A percentile compares a stretch with the other conserved stretches of the same genome.
These are phyloP conservation scores for Pseudomonodictys pantanalensis DNA, from an alignment of 495 filamentous ascomycete genomes.

Conservation along the genomic window DNA sequence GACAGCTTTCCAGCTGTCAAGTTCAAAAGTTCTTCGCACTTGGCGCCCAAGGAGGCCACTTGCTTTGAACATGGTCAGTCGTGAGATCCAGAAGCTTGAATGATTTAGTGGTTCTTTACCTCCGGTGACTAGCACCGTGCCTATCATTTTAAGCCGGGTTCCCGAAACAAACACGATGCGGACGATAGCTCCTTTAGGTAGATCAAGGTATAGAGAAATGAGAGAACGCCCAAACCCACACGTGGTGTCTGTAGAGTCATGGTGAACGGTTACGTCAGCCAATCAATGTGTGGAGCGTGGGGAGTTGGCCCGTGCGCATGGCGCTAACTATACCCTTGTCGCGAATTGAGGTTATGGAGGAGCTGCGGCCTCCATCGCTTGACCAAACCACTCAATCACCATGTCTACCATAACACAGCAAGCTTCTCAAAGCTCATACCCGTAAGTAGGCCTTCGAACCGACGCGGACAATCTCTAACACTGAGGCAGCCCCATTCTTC, in stretches of 20 bases:
- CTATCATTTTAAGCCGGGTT: constrained; percentile 44
- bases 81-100: not conserved
- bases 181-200: too few relatives aligned
- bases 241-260: too few relatives aligned
- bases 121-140: constrained; percentile 75
- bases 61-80: constrained; percentile 17
- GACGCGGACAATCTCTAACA: not conserved
- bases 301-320: too few relatives aligned
- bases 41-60: constrained; percentile 75
- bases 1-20: constrained; percentile 67
- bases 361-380: too few relatives aligned
- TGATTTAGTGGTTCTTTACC: constrained; percentile 50
- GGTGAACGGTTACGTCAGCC: too few relatives aligned
- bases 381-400: not conserved
- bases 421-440: constrained; percentile 37
- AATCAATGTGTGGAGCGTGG: too few relatives aligned
- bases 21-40: constrained; percentile 70
- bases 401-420: constrained; percentile 42
- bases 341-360: too few relatives aligned
- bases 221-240: too few relatives aligned
- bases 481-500: constrained; percentile 62
- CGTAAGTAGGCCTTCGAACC: constrained; percentile 17
- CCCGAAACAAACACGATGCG: not conserved
- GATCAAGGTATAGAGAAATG: too few relatives aligned
- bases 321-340: too few relatives aligned